These are phyloP conservation scores for Aurifilum marmelostoma DNA, from an alignment of 2,329 filamentous ascomycete species.

Conservation along the genomic window DNA sequence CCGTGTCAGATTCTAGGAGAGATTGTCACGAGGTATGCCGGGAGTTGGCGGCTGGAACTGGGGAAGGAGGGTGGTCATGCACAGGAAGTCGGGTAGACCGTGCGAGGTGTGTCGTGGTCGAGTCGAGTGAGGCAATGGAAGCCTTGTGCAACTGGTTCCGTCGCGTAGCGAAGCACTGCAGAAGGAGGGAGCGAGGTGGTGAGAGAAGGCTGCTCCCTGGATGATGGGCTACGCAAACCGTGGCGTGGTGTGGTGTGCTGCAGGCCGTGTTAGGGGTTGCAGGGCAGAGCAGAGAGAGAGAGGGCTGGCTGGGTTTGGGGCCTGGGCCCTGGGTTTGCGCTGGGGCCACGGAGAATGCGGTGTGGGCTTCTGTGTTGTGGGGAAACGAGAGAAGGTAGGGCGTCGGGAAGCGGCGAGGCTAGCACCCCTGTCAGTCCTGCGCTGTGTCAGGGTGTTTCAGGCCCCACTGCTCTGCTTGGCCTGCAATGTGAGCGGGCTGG, in stretches of 20 bases:
- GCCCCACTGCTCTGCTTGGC: constrained; percentile 19
- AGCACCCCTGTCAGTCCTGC: constrained; percentile 20
- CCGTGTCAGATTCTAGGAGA: constrained; percentile 22
- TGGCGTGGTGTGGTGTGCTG: not conserved
- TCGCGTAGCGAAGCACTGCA: not conserved
- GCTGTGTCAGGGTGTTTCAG: constrained; percentile 25
- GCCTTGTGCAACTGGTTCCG: not conserved
- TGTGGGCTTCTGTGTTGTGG: constrained; percentile 13
- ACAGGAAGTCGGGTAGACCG: constrained; percentile 2
- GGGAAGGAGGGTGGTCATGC: not conserved
- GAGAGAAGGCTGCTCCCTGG: not conserved
- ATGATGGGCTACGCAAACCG: not conserved
- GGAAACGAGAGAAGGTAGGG: constrained; percentile 20
- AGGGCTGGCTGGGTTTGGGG: not conserved
- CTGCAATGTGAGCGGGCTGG: not conserved
- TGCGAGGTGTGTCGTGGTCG: constrained; percentile 3
- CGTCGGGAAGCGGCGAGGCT: constrained; percentile 28
- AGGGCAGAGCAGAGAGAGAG: not conserved
- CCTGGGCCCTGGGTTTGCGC: not conserved
- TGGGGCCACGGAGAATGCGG: constrained; percentile 12
- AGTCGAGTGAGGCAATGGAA: not conserved
- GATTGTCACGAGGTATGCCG: constrained; percentile 7
- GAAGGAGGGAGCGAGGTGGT: not conserved
- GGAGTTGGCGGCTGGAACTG: not conserved
- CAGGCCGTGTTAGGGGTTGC: not conserved